Base-by-base conservation (phyloP, 768 basidiomycete species). In the Psilocybe tampanensis region DNA sequence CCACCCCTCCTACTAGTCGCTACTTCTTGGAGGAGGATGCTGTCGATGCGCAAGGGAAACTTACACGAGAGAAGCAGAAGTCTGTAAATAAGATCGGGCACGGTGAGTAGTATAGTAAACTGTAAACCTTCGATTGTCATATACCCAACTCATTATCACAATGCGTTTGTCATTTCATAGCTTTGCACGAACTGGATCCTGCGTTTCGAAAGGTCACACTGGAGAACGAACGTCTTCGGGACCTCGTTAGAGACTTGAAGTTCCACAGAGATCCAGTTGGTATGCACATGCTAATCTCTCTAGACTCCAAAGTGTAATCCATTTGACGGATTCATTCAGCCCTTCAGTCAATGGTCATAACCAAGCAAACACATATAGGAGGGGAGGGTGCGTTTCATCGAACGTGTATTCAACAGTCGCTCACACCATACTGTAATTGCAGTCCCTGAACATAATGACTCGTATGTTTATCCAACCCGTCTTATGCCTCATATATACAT, bases 1-100 rank as follows among this genome's bases (percentile, higher is more conserved):
- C n/a, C n/a, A n/a, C n/a, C n/a, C 29, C 17, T 17, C 15, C 7
- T 47, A 34, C 13, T 56, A 84, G 83, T 58, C 86, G 91, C 6
- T 98, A 88, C 72, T 98, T 99, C 72, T 77, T 99, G 43, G 97
- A 98, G 68, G 88, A 92, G 63, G 93, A 89, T 48, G 94, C 95
- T 0, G 77, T 97, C 6, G 82, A 86, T 58, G 63, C 74, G 22
- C 70, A 83, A 29, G 90, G 93, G 2, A 86, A 86, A 63, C 80
- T 99, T 69, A 81, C 80, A 1, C 76, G 84, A 55, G 82, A 84
- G 54, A 92, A 92, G 69, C 76, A 86, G 44, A 85, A 82, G 64
- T 86, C 93, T 0, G 90, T 98, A 23, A 99, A 99, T 74, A 99
- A 99, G 82, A 94, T 95, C 59, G 90, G 93, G 1, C 92, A 94